A percentile compares a stretch with the other conserved stretches of the same genome.
phyloP scores from a whole-genome alignment of 2,329 filamentous ascomycete species.

The Epichloe uncinata region DNA sequence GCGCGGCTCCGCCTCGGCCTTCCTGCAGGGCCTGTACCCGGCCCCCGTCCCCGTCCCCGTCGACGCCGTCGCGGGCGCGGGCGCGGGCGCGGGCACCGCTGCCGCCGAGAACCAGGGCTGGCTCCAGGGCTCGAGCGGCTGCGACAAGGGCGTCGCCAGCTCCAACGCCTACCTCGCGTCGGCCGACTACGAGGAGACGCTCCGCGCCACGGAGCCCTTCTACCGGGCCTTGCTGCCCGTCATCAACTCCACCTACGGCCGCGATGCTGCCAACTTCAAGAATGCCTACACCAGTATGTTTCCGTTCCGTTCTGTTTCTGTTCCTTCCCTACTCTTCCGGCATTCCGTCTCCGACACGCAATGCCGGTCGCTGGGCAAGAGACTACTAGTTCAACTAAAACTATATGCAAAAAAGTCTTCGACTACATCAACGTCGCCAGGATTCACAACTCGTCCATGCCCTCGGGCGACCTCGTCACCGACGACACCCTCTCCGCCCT shows the following conservation, averaged over 20 bases:
- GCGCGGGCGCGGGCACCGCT: constrained; percentile 29
- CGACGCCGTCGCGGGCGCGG: constrained; percentile 26
- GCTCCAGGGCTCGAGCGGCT: constrained; percentile 46
- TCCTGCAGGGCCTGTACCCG: constrained; percentile 61
- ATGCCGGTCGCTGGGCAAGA: too few species aligned
- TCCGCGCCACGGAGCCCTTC: constrained; percentile 44
- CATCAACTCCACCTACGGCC: constrained; percentile 37
- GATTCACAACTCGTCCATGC: constrained; percentile 49
- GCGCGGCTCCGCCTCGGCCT: constrained; percentile 65
- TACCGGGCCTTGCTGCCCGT: constrained; percentile 41
- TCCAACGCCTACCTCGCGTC: constrained; percentile 41
- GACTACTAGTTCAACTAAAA: too few species aligned
- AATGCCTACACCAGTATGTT: constrained; percentile 47
- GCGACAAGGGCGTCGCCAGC: constrained; percentile 39
- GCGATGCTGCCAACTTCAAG: constrained; percentile 36
- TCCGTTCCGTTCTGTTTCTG: too few species aligned
- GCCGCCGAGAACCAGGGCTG: constrained; percentile 43
- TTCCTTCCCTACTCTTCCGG: too few species aligned
- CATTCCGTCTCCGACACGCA: too few species aligned
- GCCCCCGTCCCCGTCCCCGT: constrained; percentile 41
- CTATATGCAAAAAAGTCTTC: constrained; percentile 30
- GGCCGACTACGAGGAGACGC: constrained; percentile 29
- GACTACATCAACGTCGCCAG: constrained; percentile 46
- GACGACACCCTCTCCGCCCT: constrained; percentile 46
- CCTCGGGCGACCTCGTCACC: constrained; percentile 45